phyloP scores from a whole-genome alignment of 169 alveolate genomes.

The Plasmodium yoelii region DNA sequence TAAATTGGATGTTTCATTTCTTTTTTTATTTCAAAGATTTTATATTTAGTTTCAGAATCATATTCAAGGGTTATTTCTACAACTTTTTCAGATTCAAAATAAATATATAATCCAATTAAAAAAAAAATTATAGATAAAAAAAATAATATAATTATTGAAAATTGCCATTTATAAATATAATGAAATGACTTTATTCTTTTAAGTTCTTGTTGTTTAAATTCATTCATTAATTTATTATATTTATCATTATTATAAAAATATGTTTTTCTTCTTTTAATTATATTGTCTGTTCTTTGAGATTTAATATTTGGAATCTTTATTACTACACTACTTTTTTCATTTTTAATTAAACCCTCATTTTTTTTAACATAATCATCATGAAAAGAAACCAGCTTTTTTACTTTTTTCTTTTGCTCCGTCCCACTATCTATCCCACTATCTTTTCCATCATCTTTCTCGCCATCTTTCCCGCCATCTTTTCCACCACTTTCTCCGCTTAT shows the following conservation, averaged over 20 bases:
- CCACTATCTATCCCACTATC: too few species aligned
- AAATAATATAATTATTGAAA: slow-evolving; percentile 11
- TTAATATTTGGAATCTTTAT: slow-evolving; percentile 11
- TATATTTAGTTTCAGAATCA: slow-evolving; percentile 12
- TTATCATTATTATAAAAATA: slow-evolving; percentile 15
- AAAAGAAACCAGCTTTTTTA: too few species aligned
- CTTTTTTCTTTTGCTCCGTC: too few species aligned
- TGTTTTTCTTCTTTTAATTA: slow-evolving; percentile 12
- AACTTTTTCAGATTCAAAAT: slow-evolving; percentile 40
- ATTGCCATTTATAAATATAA: slow-evolving; percentile 46
- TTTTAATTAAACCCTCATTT: background rate
- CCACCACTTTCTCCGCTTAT: background rate
- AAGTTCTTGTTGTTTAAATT: slow-evolving; percentile 62
- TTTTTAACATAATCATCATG: background rate
- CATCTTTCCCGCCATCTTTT: background rate
- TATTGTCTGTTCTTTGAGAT: slow-evolving; percentile 16
- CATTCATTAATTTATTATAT: slow-evolving; percentile 31
- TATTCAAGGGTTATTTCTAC: slow-evolving; percentile 31
- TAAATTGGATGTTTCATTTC: slow-evolving; percentile 57
- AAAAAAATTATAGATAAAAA: slow-evolving; percentile 14
- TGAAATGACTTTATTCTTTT: slow-evolving; percentile 34
- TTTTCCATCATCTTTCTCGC: too few species aligned
- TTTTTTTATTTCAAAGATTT: slow-evolving; percentile 9
- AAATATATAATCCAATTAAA: slow-evolving; percentile 40
- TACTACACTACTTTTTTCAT: background rate